phyloP scores from a whole-genome alignment of 2,329 filamentous ascomycete genomes.

The Thielaviopsis cerberus region DNA sequence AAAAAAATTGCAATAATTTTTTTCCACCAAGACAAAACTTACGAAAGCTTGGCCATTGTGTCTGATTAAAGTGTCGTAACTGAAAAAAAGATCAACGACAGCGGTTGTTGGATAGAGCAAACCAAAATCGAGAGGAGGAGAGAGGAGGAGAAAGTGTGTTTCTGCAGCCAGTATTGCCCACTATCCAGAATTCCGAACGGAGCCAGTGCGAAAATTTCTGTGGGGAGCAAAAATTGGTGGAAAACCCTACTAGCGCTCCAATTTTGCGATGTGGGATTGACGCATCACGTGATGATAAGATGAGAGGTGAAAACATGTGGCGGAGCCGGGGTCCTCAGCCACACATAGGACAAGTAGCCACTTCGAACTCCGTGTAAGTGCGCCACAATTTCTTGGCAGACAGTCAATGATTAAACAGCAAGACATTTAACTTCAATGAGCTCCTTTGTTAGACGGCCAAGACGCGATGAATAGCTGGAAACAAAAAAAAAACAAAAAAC shows the following conservation, averaged over 20 bases:
- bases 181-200: conserved; percentile 5
- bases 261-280: conserved; percentile 2
- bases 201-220: conserved; percentile 4
- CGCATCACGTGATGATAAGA: not conserved
- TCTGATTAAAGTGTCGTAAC: conserved; percentile 21
- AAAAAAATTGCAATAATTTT: conserved; percentile 2
- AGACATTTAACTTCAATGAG: no score
- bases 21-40: conserved; percentile 21
- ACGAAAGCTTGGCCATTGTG: conserved; percentile 47
- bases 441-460: no score
- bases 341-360: not conserved
- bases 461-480: no score
- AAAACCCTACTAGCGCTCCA: conserved; percentile 6
- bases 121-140: not conserved
- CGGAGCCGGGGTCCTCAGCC: not conserved
- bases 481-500: not conserved
- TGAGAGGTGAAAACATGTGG: not conserved
- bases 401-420: not conserved
- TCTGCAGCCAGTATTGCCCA: conserved; percentile 4
- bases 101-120: conserved; percentile 9
- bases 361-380: not conserved
- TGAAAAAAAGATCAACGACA: conserved; percentile 11
- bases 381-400: not conserved
- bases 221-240: conserved; percentile 8
- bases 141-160: conserved; percentile 6